These are phyloP conservation scores for Biscogniauxia mediterranea DNA, from an alignment of 2,329 filamentous ascomycete species.

Conservation along the genomic window DNA sequence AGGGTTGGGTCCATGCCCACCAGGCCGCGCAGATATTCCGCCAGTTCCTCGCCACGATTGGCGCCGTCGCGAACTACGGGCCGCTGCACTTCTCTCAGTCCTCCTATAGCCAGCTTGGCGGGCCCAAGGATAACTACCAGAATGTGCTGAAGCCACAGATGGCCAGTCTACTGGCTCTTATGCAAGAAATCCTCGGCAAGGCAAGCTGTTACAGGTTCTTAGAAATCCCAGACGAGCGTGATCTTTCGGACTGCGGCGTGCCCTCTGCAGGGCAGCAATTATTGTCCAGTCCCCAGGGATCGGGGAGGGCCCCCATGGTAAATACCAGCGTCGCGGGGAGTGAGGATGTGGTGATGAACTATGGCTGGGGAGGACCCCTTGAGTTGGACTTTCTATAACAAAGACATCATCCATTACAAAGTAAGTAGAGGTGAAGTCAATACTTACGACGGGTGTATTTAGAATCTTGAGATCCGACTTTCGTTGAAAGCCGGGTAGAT, in stretches of 20 bases:
- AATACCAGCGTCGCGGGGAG: neutral
- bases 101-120: constrained; percentile 8
- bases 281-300: neutral
- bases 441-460: too few species aligned
- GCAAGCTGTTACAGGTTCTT: constrained; percentile 31
- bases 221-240: constrained; percentile 2
- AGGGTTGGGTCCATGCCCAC: constrained; percentile 35
- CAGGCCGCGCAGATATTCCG: constrained; percentile 36
- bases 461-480: too few species aligned
- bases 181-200: constrained; percentile 35
- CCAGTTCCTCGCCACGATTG: constrained; percentile 28
- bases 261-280: neutral
- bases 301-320: neutral
- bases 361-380: constrained; percentile 5
- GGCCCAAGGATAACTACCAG: constrained; percentile 18
- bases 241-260: neutral
- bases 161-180: constrained; percentile 24
- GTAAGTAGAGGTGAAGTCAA: too few species aligned
- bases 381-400: constrained; percentile 5
- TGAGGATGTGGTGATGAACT: constrained; percentile 3
- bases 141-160: constrained; percentile 20
- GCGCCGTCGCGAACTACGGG: constrained; percentile 17
- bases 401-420: neutral
- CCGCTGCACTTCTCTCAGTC: constrained; percentile 16
- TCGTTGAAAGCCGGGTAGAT: too few species aligned